Conservation (phyloP, 257 asterid species). For the Capsicum rhomboideum region DNA sequence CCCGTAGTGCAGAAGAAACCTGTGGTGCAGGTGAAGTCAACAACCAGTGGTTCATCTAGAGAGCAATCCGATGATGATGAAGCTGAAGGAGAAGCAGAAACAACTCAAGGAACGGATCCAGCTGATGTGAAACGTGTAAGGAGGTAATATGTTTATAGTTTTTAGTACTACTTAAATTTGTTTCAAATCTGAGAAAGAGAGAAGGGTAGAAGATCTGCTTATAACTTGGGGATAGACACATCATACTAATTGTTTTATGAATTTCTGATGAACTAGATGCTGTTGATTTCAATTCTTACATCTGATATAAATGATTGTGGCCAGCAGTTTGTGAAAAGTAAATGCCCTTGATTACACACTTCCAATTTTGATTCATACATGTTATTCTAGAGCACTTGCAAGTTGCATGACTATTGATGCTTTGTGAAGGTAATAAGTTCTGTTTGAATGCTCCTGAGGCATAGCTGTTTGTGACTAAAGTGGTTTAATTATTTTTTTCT, state of each 20-base stretch:
- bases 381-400: not conserved
- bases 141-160: slow-evolving; percentile 45
- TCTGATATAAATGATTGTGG: not conserved
- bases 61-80: slow-evolving; percentile 93
- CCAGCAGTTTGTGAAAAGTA: not conserved
- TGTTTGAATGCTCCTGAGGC: not conserved
- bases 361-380: not conserved
- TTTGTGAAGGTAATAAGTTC: not conserved
- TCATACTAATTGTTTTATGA: not conserved
- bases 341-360: not conserved
- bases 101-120: slow-evolving; percentile 49
- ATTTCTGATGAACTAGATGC: not conserved
- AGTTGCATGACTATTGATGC: not conserved
- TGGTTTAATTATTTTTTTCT: not conserved
- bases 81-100: slow-evolving; percentile 71
- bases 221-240: not conserved
- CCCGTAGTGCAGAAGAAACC: slow-evolving; percentile 46
- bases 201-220: not conserved
- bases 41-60: slow-evolving; percentile 86
- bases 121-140: slow-evolving; percentile 80
- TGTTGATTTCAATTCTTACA: not conserved
- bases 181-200: not conserved
- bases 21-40: slow-evolving; percentile 56
- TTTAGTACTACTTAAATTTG: not conserved
- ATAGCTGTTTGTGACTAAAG: not conserved